phyloP scores from a whole-genome alignment of 768 basidiomycete species.

The Boletus tomentosulus region DNA sequence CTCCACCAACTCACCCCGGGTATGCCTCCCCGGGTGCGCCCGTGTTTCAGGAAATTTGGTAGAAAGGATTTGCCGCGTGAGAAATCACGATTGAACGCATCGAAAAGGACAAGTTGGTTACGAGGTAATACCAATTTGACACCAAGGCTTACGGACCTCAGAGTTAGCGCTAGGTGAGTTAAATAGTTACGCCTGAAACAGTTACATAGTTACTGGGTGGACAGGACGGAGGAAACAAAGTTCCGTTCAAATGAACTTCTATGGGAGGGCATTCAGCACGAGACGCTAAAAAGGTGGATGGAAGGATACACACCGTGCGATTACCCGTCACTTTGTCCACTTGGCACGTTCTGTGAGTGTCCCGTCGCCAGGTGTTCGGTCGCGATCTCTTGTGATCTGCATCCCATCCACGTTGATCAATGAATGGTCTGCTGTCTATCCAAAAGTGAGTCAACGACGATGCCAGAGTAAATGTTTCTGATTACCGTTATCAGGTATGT shows the following conservation, averaged over 20 bases:
- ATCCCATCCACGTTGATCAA: neutral
- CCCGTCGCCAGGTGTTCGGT: neutral
- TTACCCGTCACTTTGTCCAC: neutral
- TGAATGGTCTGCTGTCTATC: neutral
- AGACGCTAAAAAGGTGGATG: neutral
- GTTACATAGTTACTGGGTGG: neutral
- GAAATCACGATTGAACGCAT: neutral
- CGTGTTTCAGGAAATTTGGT: neutral
- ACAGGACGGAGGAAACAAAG: neutral
- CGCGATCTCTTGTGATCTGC: neutral
- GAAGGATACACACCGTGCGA: neutral
- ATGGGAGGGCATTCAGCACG: neutral
- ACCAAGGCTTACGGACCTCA: neutral
- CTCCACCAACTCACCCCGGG: neutral
- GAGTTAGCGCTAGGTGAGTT: neutral
- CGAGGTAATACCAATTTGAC: neutral
- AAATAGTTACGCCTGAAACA: neutral
- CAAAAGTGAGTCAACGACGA: neutral
- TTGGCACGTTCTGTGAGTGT: neutral
- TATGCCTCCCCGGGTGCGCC: no score
- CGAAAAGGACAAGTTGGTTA: neutral
- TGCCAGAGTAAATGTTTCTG: neutral
- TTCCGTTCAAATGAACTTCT: neutral
- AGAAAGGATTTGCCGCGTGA: neutral
- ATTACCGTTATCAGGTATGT: constrained; percentile 1